A percentile compares a stretch with the other conserved stretches of the same genome.
phyloP scores from a whole-genome alignment of 768 basidiomycete genomes.

The Hygrocybe punicea region DNA sequence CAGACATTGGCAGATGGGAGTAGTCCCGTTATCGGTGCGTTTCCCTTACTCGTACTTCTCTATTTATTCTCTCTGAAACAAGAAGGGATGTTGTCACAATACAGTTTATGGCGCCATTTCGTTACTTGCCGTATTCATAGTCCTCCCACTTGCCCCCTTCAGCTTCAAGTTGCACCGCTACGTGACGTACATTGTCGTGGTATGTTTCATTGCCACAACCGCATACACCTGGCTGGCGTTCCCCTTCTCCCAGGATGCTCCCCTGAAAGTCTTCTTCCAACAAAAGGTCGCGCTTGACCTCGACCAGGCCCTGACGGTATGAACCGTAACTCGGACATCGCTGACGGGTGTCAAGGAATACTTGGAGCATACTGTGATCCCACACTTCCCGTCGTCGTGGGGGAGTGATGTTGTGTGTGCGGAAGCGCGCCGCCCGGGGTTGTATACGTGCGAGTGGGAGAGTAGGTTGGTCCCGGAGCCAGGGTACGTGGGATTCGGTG shows the following conservation, averaged over 20 bases:
- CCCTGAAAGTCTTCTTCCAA: constrained; percentile 69
- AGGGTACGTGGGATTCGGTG: constrained; percentile 17
- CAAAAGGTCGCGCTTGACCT: constrained; percentile 52
- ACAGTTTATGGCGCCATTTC: constrained; percentile 52
- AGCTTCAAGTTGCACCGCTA: constrained; percentile 45
- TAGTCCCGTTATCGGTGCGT: constrained; percentile 45
- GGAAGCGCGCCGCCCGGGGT: constrained; percentile 30
- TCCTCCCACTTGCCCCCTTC: constrained; percentile 65
- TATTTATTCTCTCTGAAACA: too few species aligned
- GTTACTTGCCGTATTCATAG: constrained; percentile 46
- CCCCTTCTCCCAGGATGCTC: constrained; percentile 60
- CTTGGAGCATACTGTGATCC: constrained; percentile 42
- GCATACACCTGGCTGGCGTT: constrained; percentile 45
- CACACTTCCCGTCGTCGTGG: constrained; percentile 51
- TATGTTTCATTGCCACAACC: constrained; percentile 44
- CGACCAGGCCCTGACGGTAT: constrained; percentile 5
- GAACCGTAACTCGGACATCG: constrained; percentile 15
- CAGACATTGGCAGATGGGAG: constrained; percentile 68
- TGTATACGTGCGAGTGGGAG: constrained; percentile 51
- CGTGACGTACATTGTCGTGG: constrained; percentile 29
- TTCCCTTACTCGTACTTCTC: too few species aligned
- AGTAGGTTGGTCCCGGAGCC: constrained; percentile 40
- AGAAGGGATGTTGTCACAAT: neutral
- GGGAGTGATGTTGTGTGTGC: constrained; percentile 34
- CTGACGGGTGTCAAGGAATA: constrained; percentile 46